Conservation (phyloP, 129 eudicot species). For the sunflower (Helianthus annuus) region HanXRQr2.0-SUNRISE NC_035438.2:96520605-96521104, state of each 20-base stretch:
- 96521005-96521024: constrained; percentile 65
- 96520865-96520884: constrained; percentile 43
- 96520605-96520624: constrained; percentile 80
- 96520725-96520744: constrained; percentile 71
- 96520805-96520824: constrained; percentile 79
- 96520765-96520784: constrained; percentile 50
- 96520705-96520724: constrained; percentile 73
- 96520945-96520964: constrained; percentile 62
- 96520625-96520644: constrained; percentile 88
- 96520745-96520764: constrained; percentile 86
- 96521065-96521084: constrained; percentile 61
- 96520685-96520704: constrained; percentile 44
- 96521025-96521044: constrained; percentile 72
- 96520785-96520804: constrained; percentile 55
- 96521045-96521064: constrained; percentile 71
- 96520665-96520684: constrained; percentile 43
- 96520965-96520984: constrained; percentile 79
- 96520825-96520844: constrained; percentile 59
- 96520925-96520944: constrained; percentile 71
- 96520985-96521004: constrained; percentile 78
- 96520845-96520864: constrained; percentile 50
- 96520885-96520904: constrained; percentile 36
- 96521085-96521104: constrained; percentile 85
- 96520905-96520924: constrained; percentile 56
- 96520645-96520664: constrained; percentile 64